These are phyloP conservation scores for Pseudotulostoma volvatum DNA, from an alignment of 495 filamentous ascomycete species.

Conservation along the genomic window DNA sequence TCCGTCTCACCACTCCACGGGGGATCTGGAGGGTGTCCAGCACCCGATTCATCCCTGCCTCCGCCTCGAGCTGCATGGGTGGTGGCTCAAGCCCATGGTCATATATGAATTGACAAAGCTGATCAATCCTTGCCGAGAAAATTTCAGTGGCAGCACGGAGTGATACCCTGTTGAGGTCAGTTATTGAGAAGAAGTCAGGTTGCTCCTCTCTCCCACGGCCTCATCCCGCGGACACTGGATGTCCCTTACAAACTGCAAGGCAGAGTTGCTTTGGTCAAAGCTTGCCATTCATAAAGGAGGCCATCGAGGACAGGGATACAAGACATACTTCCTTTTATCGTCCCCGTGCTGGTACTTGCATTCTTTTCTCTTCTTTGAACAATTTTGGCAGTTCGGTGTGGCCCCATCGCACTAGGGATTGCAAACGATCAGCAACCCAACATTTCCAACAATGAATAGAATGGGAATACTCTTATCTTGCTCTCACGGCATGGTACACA, in stretches of 20 bases:
- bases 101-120: constrained; percentile 30
- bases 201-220: too few relatives aligned
- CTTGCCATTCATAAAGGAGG: not conserved
- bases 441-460: constrained; percentile 2
- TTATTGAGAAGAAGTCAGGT: not conserved
- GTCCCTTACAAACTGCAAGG: too few relatives aligned
- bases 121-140: constrained; percentile 30
- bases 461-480: constrained; percentile 25
- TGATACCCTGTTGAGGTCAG: constrained; percentile 21
- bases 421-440: not conserved
- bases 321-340: constrained; percentile 33
- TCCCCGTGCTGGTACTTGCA: constrained; percentile 35
- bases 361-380: constrained; percentile 28
- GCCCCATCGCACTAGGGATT: constrained; percentile 27
- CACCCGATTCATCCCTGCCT: constrained; percentile 27
- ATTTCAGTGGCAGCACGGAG: constrained; percentile 32
- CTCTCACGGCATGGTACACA: constrained; percentile 35
- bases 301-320: too few relatives aligned
- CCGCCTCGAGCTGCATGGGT: constrained; percentile 28
- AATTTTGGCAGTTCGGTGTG: constrained; percentile 31
- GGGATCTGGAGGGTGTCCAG: constrained; percentile 30
- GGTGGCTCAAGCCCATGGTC: constrained; percentile 27
- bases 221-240: too few relatives aligned
- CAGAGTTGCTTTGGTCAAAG: too few relatives aligned
- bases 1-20: constrained; percentile 12